Evolutionary conservation across 108 stramenopile genomes (phyloP), one percentile per base, ranked within the genome.

Genomic region (Schizochytrium sp.): DNA sequence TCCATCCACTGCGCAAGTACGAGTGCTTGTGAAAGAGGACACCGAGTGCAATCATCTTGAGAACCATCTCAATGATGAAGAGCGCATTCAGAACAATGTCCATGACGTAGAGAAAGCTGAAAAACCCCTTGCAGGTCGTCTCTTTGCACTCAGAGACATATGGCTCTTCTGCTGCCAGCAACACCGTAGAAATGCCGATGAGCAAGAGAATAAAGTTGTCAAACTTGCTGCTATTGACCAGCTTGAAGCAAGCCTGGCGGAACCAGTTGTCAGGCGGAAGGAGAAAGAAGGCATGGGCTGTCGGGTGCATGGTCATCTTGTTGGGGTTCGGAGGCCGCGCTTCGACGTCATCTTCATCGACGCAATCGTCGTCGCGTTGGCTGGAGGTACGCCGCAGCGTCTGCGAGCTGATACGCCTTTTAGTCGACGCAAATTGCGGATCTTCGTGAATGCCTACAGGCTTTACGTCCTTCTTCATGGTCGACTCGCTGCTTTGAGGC

Each of bases 1-100:
- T 95, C 96, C 96, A 96, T 58, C 57, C 16, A 72, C 90, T 89
- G 58, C 92, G 58, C 44, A 95, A 59, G 91, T 95, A 96, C 6
- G 90, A 72, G 18, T 59, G 8, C 69, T 25, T 58, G 89, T 89
- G 87, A 6, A 83, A 18, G 14, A 88, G 44, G 44, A 95, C 89
- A 21, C 96, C 96, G 53, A 91, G 60, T 0, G 94, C 93, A 29
- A 94, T 2, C 23, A 95, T 58, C 92, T 96, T 96, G 41, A 94
- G 76, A 5, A 93, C 29, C 90, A 94, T 90, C 91, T 96, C 96
- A 28, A 90, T 21, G 21, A 90, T 69, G 72, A 96, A 96, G 47
- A 95, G 88, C 60, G 63, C 21, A 14, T 91, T 92, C 59, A 95
- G 90, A 43, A 93, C 44, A 29, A 87, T 34, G 72, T 95, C 94